Percentiles rank a stretch among this genome's conserved stretches.
phyloP scores from a whole-genome alignment of 202 grass and related monocot species.

The Schoenoplectus triqueter region DNA sequence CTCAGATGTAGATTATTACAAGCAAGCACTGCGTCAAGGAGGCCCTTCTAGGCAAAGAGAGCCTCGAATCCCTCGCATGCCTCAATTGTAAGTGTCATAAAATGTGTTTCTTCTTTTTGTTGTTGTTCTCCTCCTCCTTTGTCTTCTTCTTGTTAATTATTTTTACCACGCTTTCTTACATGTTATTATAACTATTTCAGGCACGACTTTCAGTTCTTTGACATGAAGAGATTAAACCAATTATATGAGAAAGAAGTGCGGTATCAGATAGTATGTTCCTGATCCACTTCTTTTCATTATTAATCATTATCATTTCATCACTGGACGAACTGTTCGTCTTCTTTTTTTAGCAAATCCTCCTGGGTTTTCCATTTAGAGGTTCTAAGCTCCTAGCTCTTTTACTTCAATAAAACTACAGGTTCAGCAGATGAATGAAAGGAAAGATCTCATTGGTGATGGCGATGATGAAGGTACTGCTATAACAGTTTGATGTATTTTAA shows the following conservation, averaged over 20 bases:
- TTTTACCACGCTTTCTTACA: neutral
- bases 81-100: slow-evolving; percentile 50
- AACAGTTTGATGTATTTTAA: neutral
- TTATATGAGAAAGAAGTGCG: slow-evolving; percentile 66
- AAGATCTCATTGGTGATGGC: slow-evolving; percentile 60
- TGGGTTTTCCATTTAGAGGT: slow-evolving; percentile 8
- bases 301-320: neutral
- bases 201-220: slow-evolving; percentile 67
- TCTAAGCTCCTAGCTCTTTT: neutral
- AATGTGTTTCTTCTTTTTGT: neutral
- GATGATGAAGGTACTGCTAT: slow-evolving; percentile 52
- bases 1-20: slow-evolving; percentile 59
- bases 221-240: slow-evolving; percentile 54
- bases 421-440: slow-evolving; percentile 56
- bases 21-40: slow-evolving; percentile 61
- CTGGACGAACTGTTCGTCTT: neutral
- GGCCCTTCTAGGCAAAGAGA: slow-evolving; percentile 53
- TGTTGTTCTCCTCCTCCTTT: neutral
- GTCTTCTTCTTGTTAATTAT: neutral
- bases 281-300: slow-evolving; percentile 17
- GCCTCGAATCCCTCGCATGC: slow-evolving; percentile 63
- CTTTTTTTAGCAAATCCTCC: slow-evolving; percentile 2
- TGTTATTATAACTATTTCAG: slow-evolving; percentile 38
- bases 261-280: slow-evolving; percentile 51
- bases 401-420: slow-evolving; percentile 36